Base-by-base conservation (phyloP, 257 asterid genomes). In the Fraxinus quadrangulata region DNA sequence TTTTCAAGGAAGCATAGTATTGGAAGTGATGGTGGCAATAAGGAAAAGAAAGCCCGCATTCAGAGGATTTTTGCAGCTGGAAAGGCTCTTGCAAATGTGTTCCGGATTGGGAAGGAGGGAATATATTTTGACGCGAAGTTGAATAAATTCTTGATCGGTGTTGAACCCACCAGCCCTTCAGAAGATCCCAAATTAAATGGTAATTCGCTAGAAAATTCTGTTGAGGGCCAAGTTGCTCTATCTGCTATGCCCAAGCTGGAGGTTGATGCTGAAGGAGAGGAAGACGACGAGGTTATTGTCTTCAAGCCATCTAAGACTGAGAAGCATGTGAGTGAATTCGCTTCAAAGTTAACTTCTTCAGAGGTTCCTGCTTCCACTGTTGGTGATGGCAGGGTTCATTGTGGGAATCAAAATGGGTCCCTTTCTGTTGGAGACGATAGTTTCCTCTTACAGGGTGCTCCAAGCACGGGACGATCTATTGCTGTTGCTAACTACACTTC, bases 61-160 rank as follows among this genome's bases (percentile, higher is more conserved):
- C 90, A 81, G 87, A 92, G 99, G 89, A 84, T 96, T 79, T 67
- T 96, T 77, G 94, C 96, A 24, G 97, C 99, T 70, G 98, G 97
- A 47, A 96, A 93, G 92, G 93, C 97, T 75, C 96, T 93, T 73
- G 92, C 92, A 69, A 88, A 82, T 81, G 83, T 87, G 21, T 91
- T 91, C 59, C 81, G 82, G 67, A 86, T 86, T 70, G 97, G 94
- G 66, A 84, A 81, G 67, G 89, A 89, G 69, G 90, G 95, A 39
- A 79, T 96, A 9, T 92, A 90, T 81, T 96, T 90, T 75, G 92
- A 91, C 49, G 13, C 71, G 12, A 89, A 84, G 86, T 77, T 80
- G 80, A 90, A 90, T 84, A 89, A 86, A 77, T 96, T 96, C 84
- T 76, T 81, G 67, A 76, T 93, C 82, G 97, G 99, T 36, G 77